Evolutionary conservation across 2,329 filamentous ascomycete genomes (phyloP), one percentile per base, ranked within the genome.

Genomic region (Colletotrichum truncatum): DNA sequence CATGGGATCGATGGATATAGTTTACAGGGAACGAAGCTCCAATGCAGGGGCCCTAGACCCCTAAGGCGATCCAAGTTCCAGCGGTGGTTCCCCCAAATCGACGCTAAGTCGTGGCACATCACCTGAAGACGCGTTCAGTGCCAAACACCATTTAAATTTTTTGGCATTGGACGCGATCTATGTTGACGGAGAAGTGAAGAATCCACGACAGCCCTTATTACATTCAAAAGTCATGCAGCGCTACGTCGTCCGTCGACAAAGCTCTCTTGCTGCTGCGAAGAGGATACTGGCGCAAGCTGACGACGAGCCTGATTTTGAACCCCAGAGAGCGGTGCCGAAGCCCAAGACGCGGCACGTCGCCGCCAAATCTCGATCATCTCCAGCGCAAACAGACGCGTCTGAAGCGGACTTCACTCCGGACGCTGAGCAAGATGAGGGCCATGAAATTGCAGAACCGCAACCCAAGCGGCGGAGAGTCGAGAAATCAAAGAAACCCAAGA

Each of bases 251-350:
- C 49, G 62, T n/a, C 62, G 62, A 32, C 62, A 65, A 18, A 66
- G 64, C 18, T 68, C 67, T 21, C 52, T 68, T 14, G 65, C 65
- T 6, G 67, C 67, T 16, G 61, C 65, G 2, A 57, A 54, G 30
- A 67, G 45, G 2, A 66, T 68, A 1, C 16, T 55, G 3, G 39
- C 60, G 2, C 67, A 68, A 26, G 61, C 23, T 11, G 60, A 55
- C n/a, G 28, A 54, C 16, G 67, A 67, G 11, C 45, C 55, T 1
- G 64, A 61, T 4, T 14, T 32, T 3, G 63, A 66, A 36, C 34
- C 16, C 12, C 12, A 48, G n/a, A 51, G 28, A 23, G 4, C 36
- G 9, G 12, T 25, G 12, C 10, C 28, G 26, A 30, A 16, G 21
- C 30, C 43, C 10, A 46, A 39, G 18, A 18, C 57, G n/a, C 56